Evolutionary conservation across 495 filamentous ascomycete genomes (phyloP).

Genomic region (Neurospora africana): DNA sequence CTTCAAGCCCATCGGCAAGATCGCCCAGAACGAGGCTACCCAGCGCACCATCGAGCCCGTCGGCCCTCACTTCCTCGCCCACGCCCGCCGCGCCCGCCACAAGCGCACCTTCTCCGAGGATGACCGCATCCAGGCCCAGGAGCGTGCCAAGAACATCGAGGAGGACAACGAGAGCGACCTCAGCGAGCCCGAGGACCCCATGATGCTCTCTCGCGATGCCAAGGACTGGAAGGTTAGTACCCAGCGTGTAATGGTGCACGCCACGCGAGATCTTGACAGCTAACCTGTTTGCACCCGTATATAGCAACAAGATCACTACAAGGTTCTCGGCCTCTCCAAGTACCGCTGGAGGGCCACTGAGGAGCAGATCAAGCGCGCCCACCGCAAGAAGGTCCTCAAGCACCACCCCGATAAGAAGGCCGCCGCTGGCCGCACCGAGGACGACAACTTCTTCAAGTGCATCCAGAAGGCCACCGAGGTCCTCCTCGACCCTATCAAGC

Average conservation of each 20-base stretch:
- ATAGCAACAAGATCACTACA: conserved; percentile 93
- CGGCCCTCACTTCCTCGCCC: conserved; percentile 93
- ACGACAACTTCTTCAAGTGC: conserved; percentile 99
- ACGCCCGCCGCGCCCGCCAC: conserved; percentile 91
- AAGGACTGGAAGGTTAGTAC: conserved; percentile 94
- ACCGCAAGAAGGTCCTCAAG: conserved; percentile 98
- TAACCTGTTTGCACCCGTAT: conserved; percentile 17
- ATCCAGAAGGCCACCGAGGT: conserved; percentile 97
- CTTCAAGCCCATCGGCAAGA: conserved; percentile 66
- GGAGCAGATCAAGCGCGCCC: conserved; percentile 95
- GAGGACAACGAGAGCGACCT: conserved; percentile 83
- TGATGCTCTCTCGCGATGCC: conserved; percentile 83
- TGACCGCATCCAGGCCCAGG: conserved; percentile 89
- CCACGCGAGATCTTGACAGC: not conserved
- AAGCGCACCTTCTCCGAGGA: conserved; percentile 97
- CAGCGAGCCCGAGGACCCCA: conserved; percentile 81
- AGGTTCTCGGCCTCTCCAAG: conserved; percentile 84
- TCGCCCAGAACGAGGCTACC: conserved; percentile 51
- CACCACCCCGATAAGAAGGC: conserved; percentile 99
- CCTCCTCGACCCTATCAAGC: conserved; percentile 81
- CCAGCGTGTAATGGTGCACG: not conserved
- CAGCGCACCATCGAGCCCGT: conserved; percentile 88
- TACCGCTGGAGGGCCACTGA: conserved; percentile 87
- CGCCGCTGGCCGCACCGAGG: conserved; percentile 73
- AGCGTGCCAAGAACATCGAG: conserved; percentile 90